Conservation (phyloP, 441 rosid genomes). For the Gossypium davidsonii region DNA sequence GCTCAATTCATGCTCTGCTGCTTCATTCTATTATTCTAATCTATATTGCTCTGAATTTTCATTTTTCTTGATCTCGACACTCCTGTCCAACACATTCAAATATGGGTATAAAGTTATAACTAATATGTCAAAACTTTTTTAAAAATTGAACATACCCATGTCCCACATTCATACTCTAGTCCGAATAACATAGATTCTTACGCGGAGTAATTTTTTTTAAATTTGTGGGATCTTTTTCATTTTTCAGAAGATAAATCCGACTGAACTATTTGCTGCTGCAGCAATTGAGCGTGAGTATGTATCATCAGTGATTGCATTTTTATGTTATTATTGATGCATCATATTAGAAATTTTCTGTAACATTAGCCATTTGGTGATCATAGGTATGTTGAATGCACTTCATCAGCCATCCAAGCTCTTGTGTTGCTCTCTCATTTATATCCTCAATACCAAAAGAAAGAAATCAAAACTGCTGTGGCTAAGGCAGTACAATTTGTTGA, state of each 20-base stretch:
- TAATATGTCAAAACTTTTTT: not conserved
- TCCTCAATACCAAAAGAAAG: constrained; percentile 24
- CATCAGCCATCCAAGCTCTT: constrained; percentile 31
- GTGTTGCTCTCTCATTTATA: constrained; percentile 26
- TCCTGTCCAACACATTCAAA: not conserved
- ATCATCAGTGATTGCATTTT: constrained; percentile 2
- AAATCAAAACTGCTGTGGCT: constrained; percentile 21
- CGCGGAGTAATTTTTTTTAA: not conserved
- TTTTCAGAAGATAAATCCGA: constrained; percentile 31
- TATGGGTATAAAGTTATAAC: no score
- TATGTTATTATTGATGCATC: not conserved
- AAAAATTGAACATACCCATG: not conserved
- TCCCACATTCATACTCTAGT: not conserved
- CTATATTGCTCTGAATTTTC: not conserved
- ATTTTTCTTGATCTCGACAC: not conserved
- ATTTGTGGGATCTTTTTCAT: not conserved
- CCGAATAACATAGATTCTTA: not conserved
- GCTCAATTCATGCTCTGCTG: not conserved
- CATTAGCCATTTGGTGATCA: not conserved
- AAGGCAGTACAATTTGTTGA: constrained; percentile 23
- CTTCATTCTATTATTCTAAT: not conserved
- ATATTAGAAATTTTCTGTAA: not conserved
- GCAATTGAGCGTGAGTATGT: constrained; percentile 26
- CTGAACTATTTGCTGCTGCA: constrained; percentile 32
- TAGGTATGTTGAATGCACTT: constrained; percentile 41